Percentiles rank a stretch among this genome's conserved stretches.
These are phyloP conservation scores for Ascochyta fabae DNA, from an alignment of 2,329 filamentous ascomycete genomes.

Conservation along the genomic window DNA sequence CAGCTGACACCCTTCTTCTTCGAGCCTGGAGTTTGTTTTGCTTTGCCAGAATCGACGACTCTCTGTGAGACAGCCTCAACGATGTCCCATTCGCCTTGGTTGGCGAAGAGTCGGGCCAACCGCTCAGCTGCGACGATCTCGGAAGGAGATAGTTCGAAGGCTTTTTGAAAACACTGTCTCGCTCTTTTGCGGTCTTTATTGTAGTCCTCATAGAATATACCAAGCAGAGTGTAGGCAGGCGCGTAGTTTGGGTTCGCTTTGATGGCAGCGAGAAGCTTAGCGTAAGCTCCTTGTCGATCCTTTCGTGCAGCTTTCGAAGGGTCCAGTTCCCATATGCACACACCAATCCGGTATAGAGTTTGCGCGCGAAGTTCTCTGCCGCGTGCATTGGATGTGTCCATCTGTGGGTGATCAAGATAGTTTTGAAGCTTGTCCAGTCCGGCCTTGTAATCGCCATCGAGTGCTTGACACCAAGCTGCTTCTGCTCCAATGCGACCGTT, in stretches of 20 bases:
- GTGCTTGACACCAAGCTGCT: slow-evolving; percentile 88
- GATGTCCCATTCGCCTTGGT: slow-evolving; percentile 92
- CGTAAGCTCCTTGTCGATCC: slow-evolving; percentile 81
- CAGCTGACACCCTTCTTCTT: slow-evolving; percentile 93
- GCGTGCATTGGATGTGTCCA: slow-evolving; percentile 67
- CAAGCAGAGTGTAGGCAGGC: slow-evolving; percentile 88
- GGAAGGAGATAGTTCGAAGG: slow-evolving; percentile 86
- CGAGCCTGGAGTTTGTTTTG: slow-evolving; percentile 86
- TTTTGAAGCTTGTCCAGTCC: slow-evolving; percentile 74
- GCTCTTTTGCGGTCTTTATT: slow-evolving; percentile 85
- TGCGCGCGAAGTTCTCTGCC: slow-evolving; percentile 79
- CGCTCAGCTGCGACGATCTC: slow-evolving; percentile 88
- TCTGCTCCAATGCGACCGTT: slow-evolving; percentile 85
- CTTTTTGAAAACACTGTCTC: slow-evolving; percentile 93
- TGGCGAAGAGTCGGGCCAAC: slow-evolving; percentile 83
- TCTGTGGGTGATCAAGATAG: slow-evolving; percentile 64
- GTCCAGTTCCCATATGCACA: slow-evolving; percentile 86
- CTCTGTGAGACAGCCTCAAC: slow-evolving; percentile 91
- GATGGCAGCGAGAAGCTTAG: slow-evolving; percentile 80
- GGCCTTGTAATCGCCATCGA: slow-evolving; percentile 74
- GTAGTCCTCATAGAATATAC: slow-evolving; percentile 90
- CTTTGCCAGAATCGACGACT: slow-evolving; percentile 92
- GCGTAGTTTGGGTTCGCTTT: slow-evolving; percentile 88
- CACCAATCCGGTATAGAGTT: slow-evolving; percentile 84
- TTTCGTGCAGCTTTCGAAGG: slow-evolving; percentile 76